These are phyloP conservation scores for Sugiyamaella novakii DNA, from an alignment of 1,139 yeast genomes.

Conservation along the genomic window DNA sequence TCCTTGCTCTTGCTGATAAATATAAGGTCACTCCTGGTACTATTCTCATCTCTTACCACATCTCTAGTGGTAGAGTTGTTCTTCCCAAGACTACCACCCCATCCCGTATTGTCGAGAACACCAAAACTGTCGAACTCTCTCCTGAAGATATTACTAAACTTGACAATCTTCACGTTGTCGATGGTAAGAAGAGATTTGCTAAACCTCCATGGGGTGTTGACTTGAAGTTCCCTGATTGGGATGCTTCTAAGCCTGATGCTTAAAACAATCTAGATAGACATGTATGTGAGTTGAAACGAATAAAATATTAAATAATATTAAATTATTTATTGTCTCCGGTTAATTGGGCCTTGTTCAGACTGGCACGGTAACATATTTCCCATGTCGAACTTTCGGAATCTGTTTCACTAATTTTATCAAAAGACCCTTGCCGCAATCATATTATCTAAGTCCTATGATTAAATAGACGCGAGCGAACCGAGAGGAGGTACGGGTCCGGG, in stretches of 20 bases:
- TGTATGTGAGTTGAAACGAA: no score
- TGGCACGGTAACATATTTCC: no score
- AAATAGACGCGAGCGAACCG: no score
- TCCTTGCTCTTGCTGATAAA: conserved; percentile 57
- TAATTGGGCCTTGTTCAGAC: no score
- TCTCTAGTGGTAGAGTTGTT: conserved; percentile 67
- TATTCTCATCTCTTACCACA: conserved; percentile 70
- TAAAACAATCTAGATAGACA: no score
- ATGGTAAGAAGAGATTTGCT: conserved; percentile 55
- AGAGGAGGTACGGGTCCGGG: no score
- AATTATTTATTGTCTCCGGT: no score
- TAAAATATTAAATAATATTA: no score
- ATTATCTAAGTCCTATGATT: no score
- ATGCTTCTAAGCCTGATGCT: conserved; percentile 9
- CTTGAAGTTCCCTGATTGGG: conserved; percentile 39
- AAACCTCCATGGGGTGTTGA: conserved; percentile 44
- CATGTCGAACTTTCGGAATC: no score
- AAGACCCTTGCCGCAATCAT: no score
- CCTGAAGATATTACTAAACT: conserved; percentile 58
- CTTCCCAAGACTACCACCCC: conserved; percentile 73
- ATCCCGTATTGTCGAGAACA: conserved; percentile 61
- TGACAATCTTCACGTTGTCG: conserved; percentile 48
- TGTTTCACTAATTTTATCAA: no score
- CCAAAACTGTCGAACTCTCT: conserved; percentile 52
- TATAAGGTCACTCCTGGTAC: conserved; percentile 61